Evolutionary conservation across 306 rosid species (phyloP).

Genomic region (peach (Prunus persica)): DNA sequence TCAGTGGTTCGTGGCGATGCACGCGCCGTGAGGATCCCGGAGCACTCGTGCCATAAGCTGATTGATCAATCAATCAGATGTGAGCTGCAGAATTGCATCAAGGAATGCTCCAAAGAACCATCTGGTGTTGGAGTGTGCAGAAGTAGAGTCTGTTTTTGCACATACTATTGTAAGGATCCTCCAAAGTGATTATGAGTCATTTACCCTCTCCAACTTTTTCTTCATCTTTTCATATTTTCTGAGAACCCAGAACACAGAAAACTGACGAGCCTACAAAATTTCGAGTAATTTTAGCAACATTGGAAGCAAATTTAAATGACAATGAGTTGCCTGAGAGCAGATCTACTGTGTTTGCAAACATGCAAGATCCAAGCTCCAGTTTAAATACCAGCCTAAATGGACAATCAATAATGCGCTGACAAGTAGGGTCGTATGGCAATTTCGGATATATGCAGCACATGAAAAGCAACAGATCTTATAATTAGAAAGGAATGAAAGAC

Average conservation of each 20-base stretch:
- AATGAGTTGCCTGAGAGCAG: too few species aligned
- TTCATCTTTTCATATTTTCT: too few species aligned
- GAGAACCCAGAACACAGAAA: too few species aligned
- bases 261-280: too few species aligned
- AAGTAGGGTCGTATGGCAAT: background rate
- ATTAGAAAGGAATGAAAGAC: background rate
- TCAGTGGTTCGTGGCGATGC: slow-evolving; percentile 12
- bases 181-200: slow-evolving; percentile 4
- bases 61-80: slow-evolving; percentile 25
- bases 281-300: too few species aligned
- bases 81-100: slow-evolving; percentile 32
- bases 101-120: slow-evolving; percentile 39
- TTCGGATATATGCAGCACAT: background rate
- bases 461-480: background rate
- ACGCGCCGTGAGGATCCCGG: slow-evolving; percentile 40
- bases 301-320: too few species aligned
- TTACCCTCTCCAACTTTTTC: too few species aligned
- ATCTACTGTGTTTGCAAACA: too few species aligned
- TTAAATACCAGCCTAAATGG: too few species aligned
- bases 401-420: background rate
- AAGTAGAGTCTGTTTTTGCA: slow-evolving; percentile 37
- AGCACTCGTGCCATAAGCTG: slow-evolving; percentile 44
- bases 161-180: slow-evolving; percentile 39
- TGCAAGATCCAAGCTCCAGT: too few species aligned
- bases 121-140: slow-evolving; percentile 42